A percentile compares a stretch with the other conserved stretches of the same genome.
Evolutionary conservation across 1,284 basidiomycete species (phyloP).

Genomic region (Hemileccinum hortonii): DNA sequence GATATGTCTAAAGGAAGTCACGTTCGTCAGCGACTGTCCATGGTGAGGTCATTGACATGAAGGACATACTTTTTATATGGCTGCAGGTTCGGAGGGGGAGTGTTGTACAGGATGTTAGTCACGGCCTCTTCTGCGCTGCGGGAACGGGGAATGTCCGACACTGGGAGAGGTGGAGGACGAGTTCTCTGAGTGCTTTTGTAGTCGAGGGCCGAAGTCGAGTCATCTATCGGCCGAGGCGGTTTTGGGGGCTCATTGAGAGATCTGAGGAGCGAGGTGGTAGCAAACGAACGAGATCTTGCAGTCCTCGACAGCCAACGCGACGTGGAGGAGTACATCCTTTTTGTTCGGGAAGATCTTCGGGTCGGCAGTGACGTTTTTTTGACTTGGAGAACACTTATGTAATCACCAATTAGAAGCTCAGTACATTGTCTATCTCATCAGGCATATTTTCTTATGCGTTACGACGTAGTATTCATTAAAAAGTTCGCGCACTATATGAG

Average conservation of each 20-base stretch:
- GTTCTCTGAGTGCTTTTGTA: constrained; percentile 80
- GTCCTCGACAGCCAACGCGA: constrained; percentile 21
- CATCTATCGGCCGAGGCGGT: constrained; percentile 73
- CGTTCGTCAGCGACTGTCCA: no score
- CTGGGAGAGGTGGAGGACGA: constrained; percentile 75
- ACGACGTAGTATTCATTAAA: no score
- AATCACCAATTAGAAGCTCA: constrained; percentile 14
- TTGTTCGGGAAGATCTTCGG: background rate
- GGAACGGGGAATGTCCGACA: constrained; percentile 69
- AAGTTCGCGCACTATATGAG: no score
- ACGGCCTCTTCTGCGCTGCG: constrained; percentile 90
- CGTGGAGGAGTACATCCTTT: constrained; percentile 14
- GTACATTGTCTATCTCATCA: no score
- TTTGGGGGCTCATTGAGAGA: constrained; percentile 37
- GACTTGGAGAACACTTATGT: background rate
- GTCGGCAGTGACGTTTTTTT: no score
- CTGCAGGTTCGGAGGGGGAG: constrained; percentile 87
- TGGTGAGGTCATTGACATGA: no score
- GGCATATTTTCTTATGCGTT: no score
- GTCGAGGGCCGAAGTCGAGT: constrained; percentile 92
- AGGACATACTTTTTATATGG: constrained; percentile 86
- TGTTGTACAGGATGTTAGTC: constrained; percentile 95
- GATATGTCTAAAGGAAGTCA: no score
- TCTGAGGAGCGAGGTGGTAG: constrained; percentile 13
- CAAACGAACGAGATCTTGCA: constrained; percentile 17